Base-by-base conservation (phyloP, 345 rosid genomes). In the Melaleuca quinquenervia region DNA sequence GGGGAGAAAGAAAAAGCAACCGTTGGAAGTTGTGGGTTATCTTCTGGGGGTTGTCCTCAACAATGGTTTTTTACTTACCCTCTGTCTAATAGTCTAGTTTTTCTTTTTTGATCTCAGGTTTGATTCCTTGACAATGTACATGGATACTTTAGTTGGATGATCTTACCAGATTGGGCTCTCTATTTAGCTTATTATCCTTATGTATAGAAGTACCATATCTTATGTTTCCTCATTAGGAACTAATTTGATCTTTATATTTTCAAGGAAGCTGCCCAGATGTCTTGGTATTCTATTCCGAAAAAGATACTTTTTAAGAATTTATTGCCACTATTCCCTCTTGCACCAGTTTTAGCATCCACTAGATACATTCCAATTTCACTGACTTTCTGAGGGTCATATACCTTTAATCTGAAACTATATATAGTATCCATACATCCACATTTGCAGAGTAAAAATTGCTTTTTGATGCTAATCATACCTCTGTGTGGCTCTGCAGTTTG, bases 261-360 rank as follows among this genome's bases (percentile, higher is more conserved):
- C 91, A 95, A 94, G 94, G 92, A 91, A 90, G 98, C 98, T 88
- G 94, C 95, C 86, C 91, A 88, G 85, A 93, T 92, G 96, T 98
- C 98, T 15, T 84, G 95, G 89, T 90, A 95, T 84, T 87, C 98
- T 21, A 93, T 95, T 87, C 95, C 98, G 45, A 87, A 89, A 80
- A 93, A 92, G 92, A 93, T 96, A 89, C 84, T 91, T 84, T 94
- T 93, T 84, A 88, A 90, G 87, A 93, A 92, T 91, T 87, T 92
- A 85, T 45, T 32, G 45, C 87, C 86, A 26, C 58, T 41, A 49
- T 86, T 89, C 88, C 95, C 96, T 70, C 91, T 94, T 86, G 89
- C 89, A 44, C 90, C 91, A 29, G 45, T 64, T 64, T 86, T 91
- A 87, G 78, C 89, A 84, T 90, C 94, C 55, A 84, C 90, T 64